Percentiles rank a stretch among this genome's conserved stretches.
Evolutionary conservation across 1,139 yeast species (phyloP).

Genomic region (Geotrichum restrictum): DNA sequence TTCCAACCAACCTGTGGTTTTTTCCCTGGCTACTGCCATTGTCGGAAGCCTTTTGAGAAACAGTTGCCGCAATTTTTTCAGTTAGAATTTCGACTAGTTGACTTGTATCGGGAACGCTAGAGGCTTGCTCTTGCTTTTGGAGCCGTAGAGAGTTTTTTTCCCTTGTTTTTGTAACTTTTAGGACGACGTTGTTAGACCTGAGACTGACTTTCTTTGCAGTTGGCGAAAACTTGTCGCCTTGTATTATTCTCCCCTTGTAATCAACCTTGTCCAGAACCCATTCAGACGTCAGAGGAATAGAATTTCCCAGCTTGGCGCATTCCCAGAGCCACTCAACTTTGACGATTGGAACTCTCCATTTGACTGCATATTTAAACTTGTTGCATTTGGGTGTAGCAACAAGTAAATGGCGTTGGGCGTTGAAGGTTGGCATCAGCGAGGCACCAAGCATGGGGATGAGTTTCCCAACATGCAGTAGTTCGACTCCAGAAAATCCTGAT

Average conservation of each 20-base stretch:
- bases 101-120: background rate
- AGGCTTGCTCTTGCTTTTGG: background rate
- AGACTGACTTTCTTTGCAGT: background rate
- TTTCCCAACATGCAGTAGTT: conserved; percentile 67
- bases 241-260: conserved; percentile 8
- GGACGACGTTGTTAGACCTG: background rate
- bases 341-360: conserved; percentile 56
- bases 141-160: background rate
- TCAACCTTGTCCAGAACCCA: conserved; percentile 45
- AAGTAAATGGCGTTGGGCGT: conserved; percentile 56
- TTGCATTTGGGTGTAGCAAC: conserved; percentile 52
- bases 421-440: conserved; percentile 50
- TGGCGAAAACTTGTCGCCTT: background rate
- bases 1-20: conserved; percentile 9
- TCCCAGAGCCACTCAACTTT: conserved; percentile 53
- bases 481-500: conserved; percentile 83
- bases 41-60: conserved; percentile 4
- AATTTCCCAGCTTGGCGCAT: conserved; percentile 33
- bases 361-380: conserved; percentile 48
- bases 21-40: conserved; percentile 3
- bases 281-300: conserved; percentile 29
- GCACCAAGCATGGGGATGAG: conserved; percentile 49
- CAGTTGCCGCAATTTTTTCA: conserved; percentile 1
- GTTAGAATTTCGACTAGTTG: conserved; percentile 5
- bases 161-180: background rate